A percentile compares a stretch with the other conserved stretches of the same genome.
phyloP scores from a whole-genome alignment of 305 asterid genomes.

The Solanum chacoense region DNA sequence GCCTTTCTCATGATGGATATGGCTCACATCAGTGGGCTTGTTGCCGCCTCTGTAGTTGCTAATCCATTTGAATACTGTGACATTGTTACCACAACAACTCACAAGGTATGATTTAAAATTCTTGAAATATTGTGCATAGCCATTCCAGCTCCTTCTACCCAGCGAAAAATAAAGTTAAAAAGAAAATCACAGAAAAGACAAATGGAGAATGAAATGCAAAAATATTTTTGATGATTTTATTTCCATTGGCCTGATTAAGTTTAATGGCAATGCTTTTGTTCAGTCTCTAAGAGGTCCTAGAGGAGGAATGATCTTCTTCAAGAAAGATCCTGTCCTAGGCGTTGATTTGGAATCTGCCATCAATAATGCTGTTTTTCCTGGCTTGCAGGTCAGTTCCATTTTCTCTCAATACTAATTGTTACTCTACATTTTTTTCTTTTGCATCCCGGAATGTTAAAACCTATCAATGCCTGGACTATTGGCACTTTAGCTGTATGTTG shows the following conservation, averaged over 20 bases:
- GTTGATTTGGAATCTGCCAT: slow-evolving; percentile 78
- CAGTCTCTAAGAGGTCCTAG: slow-evolving; percentile 98
- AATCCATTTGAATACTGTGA: slow-evolving; percentile 89
- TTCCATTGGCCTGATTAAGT: not conserved
- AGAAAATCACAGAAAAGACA: not conserved
- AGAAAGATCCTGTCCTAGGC: slow-evolving; percentile 77
- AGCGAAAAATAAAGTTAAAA: not conserved
- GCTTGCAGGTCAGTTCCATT: slow-evolving; percentile 64
- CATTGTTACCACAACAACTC: slow-evolving; percentile 94
- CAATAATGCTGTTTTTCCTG: slow-evolving; percentile 91
- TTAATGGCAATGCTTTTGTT: slow-evolving; percentile 4
- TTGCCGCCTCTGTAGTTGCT: slow-evolving; percentile 86
- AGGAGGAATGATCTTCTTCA: slow-evolving; percentile 98
- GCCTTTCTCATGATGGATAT: slow-evolving; percentile 99
- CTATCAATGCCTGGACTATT: not conserved
- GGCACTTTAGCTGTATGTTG: not conserved
- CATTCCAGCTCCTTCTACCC: not conserved
- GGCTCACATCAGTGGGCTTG: slow-evolving; percentile 98
- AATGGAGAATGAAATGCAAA: not conserved
- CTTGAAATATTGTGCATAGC: not conserved
- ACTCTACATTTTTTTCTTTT: not conserved
- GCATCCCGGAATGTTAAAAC: not conserved
- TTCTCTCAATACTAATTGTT: not conserved
- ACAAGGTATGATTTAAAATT: slow-evolving; percentile 45
- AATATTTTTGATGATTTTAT: not conserved